Conservation (phyloP, 2,329 filamentous ascomycete species). For the Magnaporthiopsis incrustans region DNA sequence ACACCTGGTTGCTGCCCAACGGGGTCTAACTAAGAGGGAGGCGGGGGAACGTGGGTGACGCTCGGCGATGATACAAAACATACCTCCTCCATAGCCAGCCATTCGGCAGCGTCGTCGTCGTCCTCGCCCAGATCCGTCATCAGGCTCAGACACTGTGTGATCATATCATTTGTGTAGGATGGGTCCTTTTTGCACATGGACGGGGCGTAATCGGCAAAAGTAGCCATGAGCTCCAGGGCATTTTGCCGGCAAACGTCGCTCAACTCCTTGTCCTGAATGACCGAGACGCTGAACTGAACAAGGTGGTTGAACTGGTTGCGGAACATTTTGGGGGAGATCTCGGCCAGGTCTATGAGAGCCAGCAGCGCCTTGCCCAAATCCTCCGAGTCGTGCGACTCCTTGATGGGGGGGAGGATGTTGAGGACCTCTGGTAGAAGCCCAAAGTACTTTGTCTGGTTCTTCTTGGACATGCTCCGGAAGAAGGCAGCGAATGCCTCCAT, state of each 20-base stretch:
- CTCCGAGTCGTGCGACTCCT: slow-evolving; percentile 83
- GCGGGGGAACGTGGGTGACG: neutral
- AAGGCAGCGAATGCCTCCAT: slow-evolving; percentile 97
- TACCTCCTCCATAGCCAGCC: slow-evolving; percentile 87
- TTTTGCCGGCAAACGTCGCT: slow-evolving; percentile 88
- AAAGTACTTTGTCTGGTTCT: slow-evolving; percentile 81
- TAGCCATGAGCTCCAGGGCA: slow-evolving; percentile 92
- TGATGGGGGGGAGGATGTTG: slow-evolving; percentile 89
- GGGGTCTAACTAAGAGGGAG: neutral
- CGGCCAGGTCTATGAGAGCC: slow-evolving; percentile 87
- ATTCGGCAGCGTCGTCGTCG: slow-evolving; percentile 90
- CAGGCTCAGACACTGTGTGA: slow-evolving; percentile 91
- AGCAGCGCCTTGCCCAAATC: slow-evolving; percentile 84
- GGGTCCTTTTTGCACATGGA: slow-evolving; percentile 91
- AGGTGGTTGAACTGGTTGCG: slow-evolving; percentile 87
- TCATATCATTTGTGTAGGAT: slow-evolving; percentile 93
- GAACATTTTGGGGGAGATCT: slow-evolving; percentile 96
- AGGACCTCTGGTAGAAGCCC: slow-evolving; percentile 81
- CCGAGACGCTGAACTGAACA: slow-evolving; percentile 85
- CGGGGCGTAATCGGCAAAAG: slow-evolving; percentile 90
- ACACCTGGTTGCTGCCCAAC: neutral
- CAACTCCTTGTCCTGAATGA: slow-evolving; percentile 93
- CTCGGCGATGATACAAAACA: slow-evolving; percentile 24
- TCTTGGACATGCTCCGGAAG: slow-evolving; percentile 85
- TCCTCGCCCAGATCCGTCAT: slow-evolving; percentile 97